Evolutionary conservation across 2,329 filamentous ascomycete species (phyloP), one percentile per base, ranked within the genome.

Genomic region (Cladosporium sp.): DNA sequence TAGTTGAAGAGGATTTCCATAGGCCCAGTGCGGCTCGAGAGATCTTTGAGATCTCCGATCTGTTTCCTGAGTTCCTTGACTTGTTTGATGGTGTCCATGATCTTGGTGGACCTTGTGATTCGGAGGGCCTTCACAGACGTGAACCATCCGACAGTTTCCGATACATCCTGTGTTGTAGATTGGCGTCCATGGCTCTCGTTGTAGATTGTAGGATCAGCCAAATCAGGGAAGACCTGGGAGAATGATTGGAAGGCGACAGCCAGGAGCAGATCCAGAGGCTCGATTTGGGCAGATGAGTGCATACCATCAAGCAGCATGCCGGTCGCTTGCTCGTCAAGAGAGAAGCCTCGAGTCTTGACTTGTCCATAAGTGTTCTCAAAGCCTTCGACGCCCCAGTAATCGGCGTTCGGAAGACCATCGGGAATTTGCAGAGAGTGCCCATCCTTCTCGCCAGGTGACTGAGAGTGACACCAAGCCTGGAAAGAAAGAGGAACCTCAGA

Each of bases 1-100:
- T 64, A 64, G 51, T 64, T 64, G 61, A 64, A 64, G 34, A 64
- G 7, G 15, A 64, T 64, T 14, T 64, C 61, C 51, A 64, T 57
- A 5, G 51, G 51, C 4, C 36, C 61, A 36, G 21, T 30, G 11
- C 61, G 61, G 15, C 51, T 5, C 1, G 51, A 15, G 8, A 64
- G 36, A 34, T 64, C 51, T 1, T 36, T 64, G 21, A 32, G 14
- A n/a, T 57, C 52, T 24, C 14, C 26, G 0, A 32, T 47, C 18
- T 47, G 28, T 15, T 47, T 55, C 49, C 61, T 64, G 18, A 57
- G 36, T 5, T 64, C 61, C 51, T 64, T 64, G 26, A 64, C 61
- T 24, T 57, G 34, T 28, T 64, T 55, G 18, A 64, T 57, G 15
- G 61, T 64, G 5, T 64, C 36, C 61, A 57, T 64, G 18, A 64